These are phyloP conservation scores for Sporothrix phasma DNA, from an alignment of 2,329 filamentous ascomycete genomes.

Conservation along the genomic window DNA sequence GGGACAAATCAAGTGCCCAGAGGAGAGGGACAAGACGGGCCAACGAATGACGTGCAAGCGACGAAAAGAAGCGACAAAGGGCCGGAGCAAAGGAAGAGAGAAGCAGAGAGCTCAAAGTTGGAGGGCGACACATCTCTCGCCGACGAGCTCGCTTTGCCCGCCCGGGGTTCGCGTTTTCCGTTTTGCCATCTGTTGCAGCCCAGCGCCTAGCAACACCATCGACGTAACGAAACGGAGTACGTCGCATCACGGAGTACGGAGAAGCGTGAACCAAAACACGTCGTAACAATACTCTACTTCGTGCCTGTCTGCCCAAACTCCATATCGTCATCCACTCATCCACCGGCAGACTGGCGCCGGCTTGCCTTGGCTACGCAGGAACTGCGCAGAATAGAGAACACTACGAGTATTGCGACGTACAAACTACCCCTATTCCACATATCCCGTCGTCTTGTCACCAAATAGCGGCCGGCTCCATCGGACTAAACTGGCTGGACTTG, in stretches of 20 bases:
- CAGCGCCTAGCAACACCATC: background rate
- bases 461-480: background rate
- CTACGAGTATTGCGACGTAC: background rate
- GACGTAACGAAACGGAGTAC: background rate
- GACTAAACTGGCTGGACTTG: background rate
- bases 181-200: background rate
- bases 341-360: background rate
- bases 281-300: too few relatives aligned
- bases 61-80: background rate
- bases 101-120: background rate
- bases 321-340: background rate
- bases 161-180: background rate
- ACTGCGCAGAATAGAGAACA: conserved; percentile 5
- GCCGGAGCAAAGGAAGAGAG: background rate
- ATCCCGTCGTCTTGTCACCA: background rate
- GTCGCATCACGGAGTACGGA: background rate
- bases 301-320: too few relatives aligned
- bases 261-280: background rate
- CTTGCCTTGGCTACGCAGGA: conserved; percentile 2
- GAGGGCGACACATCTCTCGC: background rate
- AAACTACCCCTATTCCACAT: background rate
- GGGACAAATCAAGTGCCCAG: background rate
- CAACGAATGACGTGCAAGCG: background rate
- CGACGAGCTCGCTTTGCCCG: background rate
- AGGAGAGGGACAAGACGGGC: background rate